Evolutionary conservation across 202 grass and related monocot genomes (phyloP).

Genomic region (Elaeis oleifera): DNA sequence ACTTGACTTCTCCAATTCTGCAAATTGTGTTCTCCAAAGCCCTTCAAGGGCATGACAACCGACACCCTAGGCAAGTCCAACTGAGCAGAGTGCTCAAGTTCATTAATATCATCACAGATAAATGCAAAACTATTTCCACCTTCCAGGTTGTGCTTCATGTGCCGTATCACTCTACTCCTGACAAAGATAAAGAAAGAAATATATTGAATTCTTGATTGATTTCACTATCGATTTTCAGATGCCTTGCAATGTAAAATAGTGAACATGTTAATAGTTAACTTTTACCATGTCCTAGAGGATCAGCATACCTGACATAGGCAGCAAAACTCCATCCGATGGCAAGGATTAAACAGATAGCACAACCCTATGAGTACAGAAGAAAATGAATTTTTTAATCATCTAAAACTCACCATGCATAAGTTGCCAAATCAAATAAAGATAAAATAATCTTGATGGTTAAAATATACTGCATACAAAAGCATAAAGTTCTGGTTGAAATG

Average conservation of each 20-base stretch:
- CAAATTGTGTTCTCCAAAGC: constrained; percentile 95
- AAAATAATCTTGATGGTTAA: no score
- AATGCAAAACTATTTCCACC: constrained; percentile 90
- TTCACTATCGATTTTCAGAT: no score
- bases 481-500: no score
- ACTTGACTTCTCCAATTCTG: constrained; percentile 99
- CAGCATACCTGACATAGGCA: constrained; percentile 61
- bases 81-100: constrained; percentile 88
- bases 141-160: constrained; percentile 42
- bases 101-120: constrained; percentile 77
- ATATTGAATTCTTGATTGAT: constrained; percentile 1
- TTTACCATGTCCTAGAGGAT: constrained; percentile 3
- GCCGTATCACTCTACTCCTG: constrained; percentile 52
- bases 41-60: constrained; percentile 97
- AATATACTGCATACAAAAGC: no score
- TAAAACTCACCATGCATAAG: no score
- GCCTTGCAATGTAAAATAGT: no score
- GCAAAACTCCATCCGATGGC: constrained; percentile 77
- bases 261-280: no score
- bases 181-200: constrained; percentile 23
- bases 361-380: constrained; percentile 18
- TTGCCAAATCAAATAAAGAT: no score
- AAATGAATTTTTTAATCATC: background rate
- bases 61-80: constrained; percentile 84
- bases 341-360: constrained; percentile 72